Percentiles rank a stretch among this genome's conserved stretches.
Evolutionary conservation across 129 eudicot genomes (phyloP).

Genomic region (Cynara cardunculus): DNA sequence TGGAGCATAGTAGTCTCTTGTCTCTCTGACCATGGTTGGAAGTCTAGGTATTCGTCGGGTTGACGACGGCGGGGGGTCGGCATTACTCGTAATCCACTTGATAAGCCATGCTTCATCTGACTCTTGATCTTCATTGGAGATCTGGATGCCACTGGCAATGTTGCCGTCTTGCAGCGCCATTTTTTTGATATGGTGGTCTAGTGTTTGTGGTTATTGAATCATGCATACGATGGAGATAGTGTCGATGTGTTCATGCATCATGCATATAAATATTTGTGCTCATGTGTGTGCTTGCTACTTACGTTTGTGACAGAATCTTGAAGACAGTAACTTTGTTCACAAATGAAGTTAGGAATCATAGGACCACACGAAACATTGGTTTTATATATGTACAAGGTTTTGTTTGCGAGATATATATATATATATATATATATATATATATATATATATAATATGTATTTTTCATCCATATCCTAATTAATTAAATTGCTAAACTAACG

Average conservation of each 20-base stretch:
- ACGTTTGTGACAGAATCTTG: conserved; percentile 4
- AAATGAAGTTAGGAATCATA: conserved; percentile 5
- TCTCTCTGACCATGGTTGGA: conserved; percentile 5
- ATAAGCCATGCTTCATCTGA: not conserved
- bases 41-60: conserved; percentile 6
- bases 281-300: not conserved
- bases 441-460: no score
- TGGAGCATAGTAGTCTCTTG: conserved; percentile 26
- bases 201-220: not conserved
- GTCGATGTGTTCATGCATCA: not conserved
- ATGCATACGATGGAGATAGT: not conserved
- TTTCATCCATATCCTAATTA: no score
- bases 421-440: no score
- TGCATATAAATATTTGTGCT: not conserved
- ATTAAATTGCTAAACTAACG: no score
- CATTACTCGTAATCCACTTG: not conserved
- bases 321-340: not conserved
- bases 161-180: not conserved
- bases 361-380: no score
- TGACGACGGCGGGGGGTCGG: not conserved
- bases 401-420: no score
- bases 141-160: not conserved
- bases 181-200: not conserved
- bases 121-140: not conserved
- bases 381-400: no score